These are phyloP conservation scores for Phaffia australis DNA, from an alignment of 768 basidiomycete species.

Conservation along the genomic window DNA sequence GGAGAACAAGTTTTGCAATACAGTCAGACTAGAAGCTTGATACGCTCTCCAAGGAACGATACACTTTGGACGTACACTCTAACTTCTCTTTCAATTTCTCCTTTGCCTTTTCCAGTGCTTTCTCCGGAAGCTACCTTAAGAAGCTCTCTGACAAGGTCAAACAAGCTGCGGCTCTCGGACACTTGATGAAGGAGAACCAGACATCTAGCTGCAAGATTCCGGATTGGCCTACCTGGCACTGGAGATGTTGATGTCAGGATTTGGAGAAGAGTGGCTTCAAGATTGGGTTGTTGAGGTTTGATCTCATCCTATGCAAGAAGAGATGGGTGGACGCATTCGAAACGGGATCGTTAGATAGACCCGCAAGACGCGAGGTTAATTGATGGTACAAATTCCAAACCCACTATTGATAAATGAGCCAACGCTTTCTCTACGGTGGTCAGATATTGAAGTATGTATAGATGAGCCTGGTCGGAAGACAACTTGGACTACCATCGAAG, in stretches of 20 bases:
- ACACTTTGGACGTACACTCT: conserved; percentile 50
- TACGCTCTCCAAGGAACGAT: background rate
- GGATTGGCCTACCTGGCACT: conserved; percentile 73
- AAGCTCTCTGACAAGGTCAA: conserved; percentile 71
- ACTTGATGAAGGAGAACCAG: conserved; percentile 60
- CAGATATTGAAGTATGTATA: conserved; percentile 78
- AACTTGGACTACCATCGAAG: conserved; percentile 16
- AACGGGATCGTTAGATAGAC: too few species aligned
- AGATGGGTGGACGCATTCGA: conserved; percentile 2
- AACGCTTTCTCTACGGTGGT: conserved; percentile 54
- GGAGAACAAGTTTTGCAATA: background rate
- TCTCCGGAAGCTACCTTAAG: conserved; percentile 66
- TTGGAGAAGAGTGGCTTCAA: conserved; percentile 58
- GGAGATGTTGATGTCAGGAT: conserved; percentile 57
- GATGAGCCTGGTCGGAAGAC: conserved; percentile 62
- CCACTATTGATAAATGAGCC: conserved; percentile 46
- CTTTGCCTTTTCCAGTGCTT: conserved; percentile 42
- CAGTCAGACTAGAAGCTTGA: background rate
- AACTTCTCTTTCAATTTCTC: conserved; percentile 41
- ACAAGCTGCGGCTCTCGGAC: conserved; percentile 72
- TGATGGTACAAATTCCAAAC: conserved; percentile 32
- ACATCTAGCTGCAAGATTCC: conserved; percentile 68
- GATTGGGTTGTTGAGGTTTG: conserved; percentile 51
- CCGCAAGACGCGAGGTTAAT: background rate
- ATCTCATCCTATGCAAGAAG: conserved; percentile 48